Evolutionary conservation across 345 rosid species (phyloP), one percentile per base, ranked within the genome.

Genomic region (Euclidium syriacum): DNA sequence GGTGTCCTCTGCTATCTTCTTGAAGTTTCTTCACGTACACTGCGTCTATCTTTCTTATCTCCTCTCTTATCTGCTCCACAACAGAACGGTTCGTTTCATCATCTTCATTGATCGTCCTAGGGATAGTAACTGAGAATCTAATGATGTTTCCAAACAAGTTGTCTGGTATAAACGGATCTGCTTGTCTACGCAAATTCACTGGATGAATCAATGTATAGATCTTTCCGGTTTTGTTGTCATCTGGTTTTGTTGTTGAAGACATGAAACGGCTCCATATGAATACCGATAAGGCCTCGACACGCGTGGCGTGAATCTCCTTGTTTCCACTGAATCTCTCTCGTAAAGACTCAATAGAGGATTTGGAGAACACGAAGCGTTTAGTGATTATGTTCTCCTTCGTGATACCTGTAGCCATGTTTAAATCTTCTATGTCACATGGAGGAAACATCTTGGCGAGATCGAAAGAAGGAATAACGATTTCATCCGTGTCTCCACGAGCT

Each of bases 221-320:
- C 52, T 41, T 67, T 25, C 46, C 25, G 14, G 16, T 38, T 51
- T 34, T 14, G 19, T 34, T 14, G 19, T 40, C 41, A 11, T 55
- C 52, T 22, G 34, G 33, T 75, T 62, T n/a, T n/a, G n/a, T n/a
- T 16, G 26, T 64, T 5, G 79, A 60, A n/a, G 78, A 74, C 54
- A 44, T 57, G 50, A 71, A 73, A 4, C 84, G 76, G 25, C 60
- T 73, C 80, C 80, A 81, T 17, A 81, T 71, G 40, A 81, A 77
- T 25, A 62, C 46, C 0, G 82, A 77, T 34, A 79, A 54, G 17
- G 78, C 82, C 32, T 81, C 80, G 10, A 81, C 56, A 0, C 81
- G 72, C 2, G 83, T 71, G 0, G 80, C 69, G 0, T 42, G 62
- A 3, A 33, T 52, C 4, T 35, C 18, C n/a, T 51, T 30, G 17